Evolutionary conservation across 441 rosid genomes (phyloP).

Genomic region (Corymbia citriodora): DNA sequence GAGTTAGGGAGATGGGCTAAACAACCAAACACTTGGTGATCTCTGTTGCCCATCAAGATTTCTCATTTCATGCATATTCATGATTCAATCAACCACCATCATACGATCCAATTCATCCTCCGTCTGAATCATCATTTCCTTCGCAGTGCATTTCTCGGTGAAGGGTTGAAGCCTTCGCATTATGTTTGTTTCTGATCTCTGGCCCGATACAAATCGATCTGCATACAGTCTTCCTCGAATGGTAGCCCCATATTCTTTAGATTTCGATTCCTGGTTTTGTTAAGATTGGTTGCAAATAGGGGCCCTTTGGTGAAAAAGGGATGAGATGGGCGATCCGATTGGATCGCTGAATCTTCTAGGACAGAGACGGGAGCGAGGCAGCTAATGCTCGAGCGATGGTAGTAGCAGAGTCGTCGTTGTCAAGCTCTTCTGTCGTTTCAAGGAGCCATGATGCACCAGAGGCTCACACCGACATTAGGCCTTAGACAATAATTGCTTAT

Average conservation of each 20-base stretch:
- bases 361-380: not conserved
- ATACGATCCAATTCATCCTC: not conserved
- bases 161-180: not conserved
- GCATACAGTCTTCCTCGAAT: not conserved
- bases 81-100: not conserved
- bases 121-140: not conserved
- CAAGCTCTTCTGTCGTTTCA: not conserved
- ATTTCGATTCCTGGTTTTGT: not conserved
- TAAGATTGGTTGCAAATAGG: not conserved
- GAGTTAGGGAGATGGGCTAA: not conserved
- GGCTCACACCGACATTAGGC: not conserved
- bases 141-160: not conserved
- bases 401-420: not conserved
- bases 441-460: not conserved
- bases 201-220: not conserved
- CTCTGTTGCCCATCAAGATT: not conserved
- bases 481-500: not conserved
- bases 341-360: not conserved
- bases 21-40: not conserved
- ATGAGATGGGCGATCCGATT: not conserved
- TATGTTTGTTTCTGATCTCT: not conserved
- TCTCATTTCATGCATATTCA: not conserved
- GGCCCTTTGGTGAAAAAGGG: not conserved
- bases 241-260: not conserved
- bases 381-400: not conserved